Conservation (phyloP, 176 grass and related monocot species). For the Bromus sterilis region DNA sequence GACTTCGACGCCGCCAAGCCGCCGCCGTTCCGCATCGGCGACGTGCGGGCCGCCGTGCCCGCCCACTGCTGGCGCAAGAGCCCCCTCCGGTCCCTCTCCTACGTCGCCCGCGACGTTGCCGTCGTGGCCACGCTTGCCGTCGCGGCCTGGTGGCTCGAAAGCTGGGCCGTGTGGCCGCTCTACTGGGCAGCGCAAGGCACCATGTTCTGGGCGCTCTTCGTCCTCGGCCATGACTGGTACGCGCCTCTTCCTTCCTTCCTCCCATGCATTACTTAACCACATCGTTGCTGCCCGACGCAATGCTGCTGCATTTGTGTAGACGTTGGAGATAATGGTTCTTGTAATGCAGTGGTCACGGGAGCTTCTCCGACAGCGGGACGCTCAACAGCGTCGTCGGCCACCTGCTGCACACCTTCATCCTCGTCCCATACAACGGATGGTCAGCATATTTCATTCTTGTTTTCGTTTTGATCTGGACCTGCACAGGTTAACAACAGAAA, state of each 20-base stretch:
- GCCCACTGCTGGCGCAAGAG: conserved; percentile 67
- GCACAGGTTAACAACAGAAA: background rate
- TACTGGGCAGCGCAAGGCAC: conserved; percentile 85
- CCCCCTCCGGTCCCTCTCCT: conserved; percentile 54
- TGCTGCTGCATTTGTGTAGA: background rate
- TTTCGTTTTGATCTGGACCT: background rate
- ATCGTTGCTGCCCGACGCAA: background rate
- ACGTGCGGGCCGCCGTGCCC: conserved; percentile 71
- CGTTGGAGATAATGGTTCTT: background rate
- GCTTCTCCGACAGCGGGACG: conserved; percentile 51
- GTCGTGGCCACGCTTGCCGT: conserved; percentile 22
- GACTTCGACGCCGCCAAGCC: conserved; percentile 59
- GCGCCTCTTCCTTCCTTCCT: background rate
- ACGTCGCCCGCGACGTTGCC: conserved; percentile 46
- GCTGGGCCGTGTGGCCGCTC: conserved; percentile 46
- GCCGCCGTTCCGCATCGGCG: conserved; percentile 82
- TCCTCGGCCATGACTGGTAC: conserved; percentile 89
- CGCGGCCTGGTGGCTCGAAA: background rate
- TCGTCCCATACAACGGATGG: conserved; percentile 94
- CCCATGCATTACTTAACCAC: background rate
- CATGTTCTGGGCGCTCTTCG: conserved; percentile 95
- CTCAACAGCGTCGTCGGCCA: conserved; percentile 74
- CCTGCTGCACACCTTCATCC: conserved; percentile 64
- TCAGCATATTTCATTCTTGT: background rate
- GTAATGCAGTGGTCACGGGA: conserved; percentile 69